Base-by-base conservation (phyloP, 257 asterid genomes). In the Penstemon davidsonii region DNA sequence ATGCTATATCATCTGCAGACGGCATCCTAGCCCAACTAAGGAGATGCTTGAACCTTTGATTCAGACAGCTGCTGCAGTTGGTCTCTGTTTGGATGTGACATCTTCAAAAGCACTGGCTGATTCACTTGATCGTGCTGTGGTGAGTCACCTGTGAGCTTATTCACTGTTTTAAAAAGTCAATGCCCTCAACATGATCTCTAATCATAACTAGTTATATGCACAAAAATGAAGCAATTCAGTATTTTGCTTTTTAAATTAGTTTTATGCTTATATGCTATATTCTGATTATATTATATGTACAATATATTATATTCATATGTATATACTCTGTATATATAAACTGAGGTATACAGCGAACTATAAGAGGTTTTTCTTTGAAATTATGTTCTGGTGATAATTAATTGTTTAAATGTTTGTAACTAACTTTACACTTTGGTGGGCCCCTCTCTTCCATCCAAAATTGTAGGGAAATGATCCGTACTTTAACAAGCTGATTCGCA, bases 91-190 rank as follows among this genome's bases (percentile, higher is more conserved):
- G 81, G 99, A 91, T 70, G 87, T 91, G 67, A 59, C 96, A 66
- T 94, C 99, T 62, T 94, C 99, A 65, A 94, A 91, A 84, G 91
- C 97, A 60, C 68, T 94, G 80, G 97, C 99, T 69, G 99, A 94
- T 82, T 94, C 99, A 66, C 96, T 94, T 43, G 99, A 94, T 82
- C 83, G 66, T 77, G 99, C 99, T 69, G 87, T 91, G 95, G 99
- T 90, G 75, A 79, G 95, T 55, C 50, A 37, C 41, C 72, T 73
- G 60, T 73, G 52, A 75, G 55, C 64, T 42, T 73, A 64, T 50
- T 68, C 52, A n/a, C 25, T 53, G 38, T 55, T 13, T 56, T 63
- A 33, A n/a, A 54, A 64, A 60, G 42, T 60, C 59, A 33, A 11
- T 64, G 64, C 37, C 54, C 50, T 13, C 13, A n/a, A 44, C 45